These are phyloP conservation scores for Sphenostylis stenocarpa DNA, from an alignment of 306 rosid species.

Conservation along the genomic window DNA sequence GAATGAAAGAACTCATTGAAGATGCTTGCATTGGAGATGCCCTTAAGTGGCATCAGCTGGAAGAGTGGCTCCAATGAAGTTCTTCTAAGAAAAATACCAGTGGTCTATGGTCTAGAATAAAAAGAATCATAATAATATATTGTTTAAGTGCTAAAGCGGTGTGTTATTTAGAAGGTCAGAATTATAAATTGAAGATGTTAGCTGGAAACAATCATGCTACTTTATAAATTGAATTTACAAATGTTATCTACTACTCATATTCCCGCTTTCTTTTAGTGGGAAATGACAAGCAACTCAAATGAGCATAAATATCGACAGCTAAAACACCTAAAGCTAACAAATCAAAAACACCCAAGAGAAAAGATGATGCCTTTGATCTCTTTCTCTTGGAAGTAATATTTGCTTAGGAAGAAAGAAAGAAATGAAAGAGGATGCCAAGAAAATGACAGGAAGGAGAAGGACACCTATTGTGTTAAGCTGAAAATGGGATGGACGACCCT, in stretches of 20 bases:
- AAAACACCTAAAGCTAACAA: constrained; percentile 55
- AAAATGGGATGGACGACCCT: constrained; percentile 37
- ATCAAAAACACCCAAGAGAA: constrained; percentile 52
- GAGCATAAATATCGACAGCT: constrained; percentile 31
- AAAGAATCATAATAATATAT: background rate
- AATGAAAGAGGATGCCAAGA: constrained; percentile 13
- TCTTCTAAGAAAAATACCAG: too few species aligned
- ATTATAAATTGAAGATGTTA: background rate
- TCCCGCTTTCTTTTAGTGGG: constrained; percentile 53
- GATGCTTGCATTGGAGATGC: too few species aligned
- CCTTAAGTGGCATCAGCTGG: too few species aligned
- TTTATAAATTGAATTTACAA: constrained; percentile 49
- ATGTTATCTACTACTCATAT: constrained; percentile 27
- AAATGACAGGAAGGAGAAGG: background rate
- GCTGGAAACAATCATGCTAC: constrained; percentile 15
- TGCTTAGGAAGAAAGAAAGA: constrained; percentile 17
- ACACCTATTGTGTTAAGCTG: constrained; percentile 39
- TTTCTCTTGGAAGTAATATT: constrained; percentile 42
- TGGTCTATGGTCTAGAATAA: too few species aligned
- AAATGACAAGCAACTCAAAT: constrained; percentile 34
- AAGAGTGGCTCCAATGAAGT: too few species aligned
- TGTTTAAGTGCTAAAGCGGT: background rate
- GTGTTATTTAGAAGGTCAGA: background rate
- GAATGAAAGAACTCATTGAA: too few species aligned
- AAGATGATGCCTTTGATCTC: constrained; percentile 46